These are phyloP conservation scores for Spiraea crenata DNA, from an alignment of 331 rosid species.

Conservation along the genomic window DNA sequence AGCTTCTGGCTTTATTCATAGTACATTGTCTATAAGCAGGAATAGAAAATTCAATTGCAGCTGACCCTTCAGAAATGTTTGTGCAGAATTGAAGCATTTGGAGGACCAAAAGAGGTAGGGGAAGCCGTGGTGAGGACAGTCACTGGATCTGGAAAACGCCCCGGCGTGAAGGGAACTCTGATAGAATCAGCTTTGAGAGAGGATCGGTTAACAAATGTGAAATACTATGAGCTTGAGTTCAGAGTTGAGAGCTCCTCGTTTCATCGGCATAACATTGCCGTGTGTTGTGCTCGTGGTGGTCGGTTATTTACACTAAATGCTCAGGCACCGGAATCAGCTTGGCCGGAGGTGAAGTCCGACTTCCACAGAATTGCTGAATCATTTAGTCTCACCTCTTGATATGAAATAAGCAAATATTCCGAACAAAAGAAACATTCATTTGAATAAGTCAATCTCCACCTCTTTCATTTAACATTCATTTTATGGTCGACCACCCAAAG, in stretches of 20 bases:
- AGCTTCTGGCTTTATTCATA: not conserved
- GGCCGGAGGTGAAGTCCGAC: constrained; percentile 56
- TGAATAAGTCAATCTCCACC: too few species aligned
- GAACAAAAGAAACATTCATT: too few species aligned
- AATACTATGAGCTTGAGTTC: constrained; percentile 78
- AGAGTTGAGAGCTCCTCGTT: constrained; percentile 65
- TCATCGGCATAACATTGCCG: constrained; percentile 64
- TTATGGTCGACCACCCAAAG: too few species aligned
- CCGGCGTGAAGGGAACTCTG: constrained; percentile 59
- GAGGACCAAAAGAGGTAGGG: constrained; percentile 85
- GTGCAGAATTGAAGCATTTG: constrained; percentile 82
- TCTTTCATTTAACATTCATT: too few species aligned
- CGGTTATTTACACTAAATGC: constrained; percentile 75
- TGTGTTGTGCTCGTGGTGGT: constrained; percentile 66
- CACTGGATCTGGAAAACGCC: constrained; percentile 58
- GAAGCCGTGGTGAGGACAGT: constrained; percentile 64
- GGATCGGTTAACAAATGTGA: constrained; percentile 41
- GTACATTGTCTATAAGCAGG: too few species aligned
- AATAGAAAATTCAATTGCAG: not conserved
- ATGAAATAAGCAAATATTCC: not conserved
- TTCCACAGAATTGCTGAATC: constrained; percentile 66
- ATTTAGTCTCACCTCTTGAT: constrained; percentile 52
- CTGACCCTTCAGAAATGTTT: not conserved
- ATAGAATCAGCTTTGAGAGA: constrained; percentile 58
- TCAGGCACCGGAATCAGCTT: constrained; percentile 81